Percentiles rank a stretch among this genome's conserved stretches.
These are phyloP conservation scores for Binderoboletus segoi DNA, from an alignment of 1,284 basidiomycete species.

Conservation along the genomic window DNA sequence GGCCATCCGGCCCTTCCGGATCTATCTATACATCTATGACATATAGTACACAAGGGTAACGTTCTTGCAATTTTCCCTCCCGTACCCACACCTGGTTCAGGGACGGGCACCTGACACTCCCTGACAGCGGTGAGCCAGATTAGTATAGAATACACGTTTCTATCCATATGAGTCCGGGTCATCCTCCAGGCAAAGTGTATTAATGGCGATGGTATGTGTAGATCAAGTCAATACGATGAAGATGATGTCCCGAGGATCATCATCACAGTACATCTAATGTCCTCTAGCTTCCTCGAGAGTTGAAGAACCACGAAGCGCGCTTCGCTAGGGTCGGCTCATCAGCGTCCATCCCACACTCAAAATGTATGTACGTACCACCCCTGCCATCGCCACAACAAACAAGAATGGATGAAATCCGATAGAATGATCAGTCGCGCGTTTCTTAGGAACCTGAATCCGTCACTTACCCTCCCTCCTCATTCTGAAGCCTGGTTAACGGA, in stretches of 20 bases:
- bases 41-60: constrained; percentile 26
- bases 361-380: constrained; percentile 42
- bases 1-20: constrained; percentile 18
- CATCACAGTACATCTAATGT: constrained; percentile 12
- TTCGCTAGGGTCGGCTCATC: constrained; percentile 56
- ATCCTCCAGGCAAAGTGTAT: constrained; percentile 28
- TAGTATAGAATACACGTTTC: constrained; percentile 31
- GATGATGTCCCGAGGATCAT: constrained; percentile 18
- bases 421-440: constrained; percentile 24
- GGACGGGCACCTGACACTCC: constrained; percentile 20
- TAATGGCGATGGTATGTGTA: constrained; percentile 36
- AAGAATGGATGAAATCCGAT: constrained; percentile 11
- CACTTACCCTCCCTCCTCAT: constrained; percentile 77
- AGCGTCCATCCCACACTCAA: constrained; percentile 13
- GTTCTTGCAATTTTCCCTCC: constrained; percentile 30
- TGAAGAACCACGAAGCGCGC: constrained; percentile 89
- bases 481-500: constrained; percentile 72
- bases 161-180: constrained; percentile 9
- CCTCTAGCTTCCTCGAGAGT: constrained; percentile 57
- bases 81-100: constrained; percentile 26
- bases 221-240: constrained; percentile 38
- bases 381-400: constrained; percentile 30
- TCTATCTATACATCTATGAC: constrained; percentile 23
- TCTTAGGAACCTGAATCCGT: constrained; percentile 24
- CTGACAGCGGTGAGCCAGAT: constrained; percentile 27